A percentile compares a stretch with the other conserved stretches of the same genome.
phyloP scores from a whole-genome alignment of 306 rosid genomes.

The Cucurbita argyrosperma region DNA sequence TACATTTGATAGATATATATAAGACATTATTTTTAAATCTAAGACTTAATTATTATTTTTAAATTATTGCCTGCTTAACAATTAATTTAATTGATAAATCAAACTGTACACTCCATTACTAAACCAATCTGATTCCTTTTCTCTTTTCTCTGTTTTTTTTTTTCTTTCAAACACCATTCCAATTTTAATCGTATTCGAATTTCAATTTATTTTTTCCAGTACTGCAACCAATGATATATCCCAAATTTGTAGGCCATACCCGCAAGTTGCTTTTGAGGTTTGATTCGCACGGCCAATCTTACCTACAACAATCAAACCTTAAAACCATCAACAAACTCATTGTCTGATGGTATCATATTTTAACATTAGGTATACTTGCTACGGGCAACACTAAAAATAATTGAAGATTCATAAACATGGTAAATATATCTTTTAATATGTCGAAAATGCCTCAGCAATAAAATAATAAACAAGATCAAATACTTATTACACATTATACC shows the following conservation, averaged over 20 bases:
- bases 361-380: neutral
- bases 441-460: neutral
- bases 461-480: neutral
- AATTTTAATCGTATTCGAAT: neutral
- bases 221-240: neutral
- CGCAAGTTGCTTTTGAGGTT: neutral
- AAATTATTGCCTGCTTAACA: too few relatives aligned
- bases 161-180: neutral
- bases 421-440: too few relatives aligned
- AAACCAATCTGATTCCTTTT: neutral
- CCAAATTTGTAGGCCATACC: neutral
- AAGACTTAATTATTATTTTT: too few relatives aligned
- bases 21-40: neutral
- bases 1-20: neutral
- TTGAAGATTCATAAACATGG: neutral
- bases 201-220: neutral
- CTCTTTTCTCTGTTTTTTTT: neutral
- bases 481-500: neutral
- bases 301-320: neutral
- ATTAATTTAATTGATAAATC: too few relatives aligned
- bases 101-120: neutral
- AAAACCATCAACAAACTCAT: neutral
- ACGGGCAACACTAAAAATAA: neutral
- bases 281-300: neutral
- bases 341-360: neutral